phyloP scores from a whole-genome alignment of 257 asterid species.

The Solanum peruvianum region DNA sequence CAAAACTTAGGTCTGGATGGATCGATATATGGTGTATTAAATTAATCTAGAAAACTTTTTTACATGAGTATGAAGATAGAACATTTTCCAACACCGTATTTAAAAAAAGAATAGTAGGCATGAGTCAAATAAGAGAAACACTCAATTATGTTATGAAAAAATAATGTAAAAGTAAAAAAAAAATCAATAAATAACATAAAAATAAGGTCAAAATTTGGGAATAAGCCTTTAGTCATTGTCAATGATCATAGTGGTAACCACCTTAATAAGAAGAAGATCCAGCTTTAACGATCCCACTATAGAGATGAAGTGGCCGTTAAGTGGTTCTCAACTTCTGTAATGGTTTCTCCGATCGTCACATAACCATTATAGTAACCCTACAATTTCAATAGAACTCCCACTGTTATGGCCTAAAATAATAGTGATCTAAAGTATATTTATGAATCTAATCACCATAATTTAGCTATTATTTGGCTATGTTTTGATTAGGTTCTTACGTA shows the following conservation, averaged over 20 bases:
- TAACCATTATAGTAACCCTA: too few species aligned
- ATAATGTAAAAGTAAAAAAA: background rate
- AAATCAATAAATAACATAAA: background rate
- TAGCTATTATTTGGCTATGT: background rate
- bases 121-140: background rate
- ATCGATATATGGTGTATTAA: background rate
- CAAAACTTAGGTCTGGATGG: too few species aligned
- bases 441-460: background rate
- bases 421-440: background rate
- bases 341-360: background rate
- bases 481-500: too few species aligned
- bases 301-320: background rate
- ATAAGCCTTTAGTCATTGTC: background rate
- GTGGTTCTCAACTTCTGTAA: background rate
- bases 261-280: background rate
- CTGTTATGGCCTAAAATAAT: background rate
- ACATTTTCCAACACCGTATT: background rate
- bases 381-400: too few species aligned
- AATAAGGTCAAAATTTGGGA: background rate
- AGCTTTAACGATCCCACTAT: background rate
- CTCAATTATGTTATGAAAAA: background rate
- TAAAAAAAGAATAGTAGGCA: background rate
- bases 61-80: background rate
- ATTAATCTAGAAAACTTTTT: background rate
- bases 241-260: background rate